Conservation (phyloP, 768 basidiomycete genomes). For the Nidularia sp. region DNA sequence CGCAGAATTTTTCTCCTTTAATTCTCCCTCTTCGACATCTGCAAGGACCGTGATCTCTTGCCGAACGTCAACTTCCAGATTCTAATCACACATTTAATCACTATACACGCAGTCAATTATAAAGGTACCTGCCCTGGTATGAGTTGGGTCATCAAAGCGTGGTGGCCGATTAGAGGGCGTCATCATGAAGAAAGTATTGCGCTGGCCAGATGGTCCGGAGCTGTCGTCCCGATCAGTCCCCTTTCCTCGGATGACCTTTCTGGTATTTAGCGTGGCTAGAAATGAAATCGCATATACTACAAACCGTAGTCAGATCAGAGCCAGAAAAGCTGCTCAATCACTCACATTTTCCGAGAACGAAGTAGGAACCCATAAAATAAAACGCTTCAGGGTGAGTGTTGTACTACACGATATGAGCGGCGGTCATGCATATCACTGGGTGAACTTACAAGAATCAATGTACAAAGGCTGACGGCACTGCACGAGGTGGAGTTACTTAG, state of each 20-base stretch:
- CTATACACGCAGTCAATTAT: not conserved
- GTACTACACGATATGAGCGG: slow-evolving; percentile 31
- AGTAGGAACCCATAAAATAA: slow-evolving; percentile 54
- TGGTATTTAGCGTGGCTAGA: slow-evolving; percentile 50
- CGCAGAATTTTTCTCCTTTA: too few relatives aligned
- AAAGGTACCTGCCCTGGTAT: slow-evolving; percentile 1
- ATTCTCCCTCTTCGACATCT: slow-evolving; percentile 12
- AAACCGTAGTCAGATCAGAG: not conserved
- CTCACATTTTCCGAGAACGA: slow-evolving; percentile 57
- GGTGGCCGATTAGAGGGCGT: slow-evolving; percentile 11
- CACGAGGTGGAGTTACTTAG: not conserved
- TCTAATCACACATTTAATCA: slow-evolving; percentile 8
- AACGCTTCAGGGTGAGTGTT: slow-evolving; percentile 46
- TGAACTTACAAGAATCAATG: slow-evolving; percentile 1
- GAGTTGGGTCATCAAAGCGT: not conserved
- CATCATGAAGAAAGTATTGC: slow-evolving; percentile 16
- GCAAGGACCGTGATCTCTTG: slow-evolving; percentile 22
- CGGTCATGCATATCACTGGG: too few relatives aligned
- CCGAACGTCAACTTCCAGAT: slow-evolving; percentile 24
- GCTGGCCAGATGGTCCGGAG: slow-evolving; percentile 5
- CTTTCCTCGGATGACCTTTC: slow-evolving; percentile 42
- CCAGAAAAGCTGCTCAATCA: slow-evolving; percentile 2
- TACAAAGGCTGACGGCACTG: slow-evolving; percentile 40
- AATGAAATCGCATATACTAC: slow-evolving; percentile 39
- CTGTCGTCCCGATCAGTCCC: slow-evolving; percentile 39